Percentiles rank a stretch among this genome's conserved stretches.
These are phyloP conservation scores for Lactarius sp. DNA, from an alignment of 768 basidiomycete genomes.

Conservation along the genomic window DNA sequence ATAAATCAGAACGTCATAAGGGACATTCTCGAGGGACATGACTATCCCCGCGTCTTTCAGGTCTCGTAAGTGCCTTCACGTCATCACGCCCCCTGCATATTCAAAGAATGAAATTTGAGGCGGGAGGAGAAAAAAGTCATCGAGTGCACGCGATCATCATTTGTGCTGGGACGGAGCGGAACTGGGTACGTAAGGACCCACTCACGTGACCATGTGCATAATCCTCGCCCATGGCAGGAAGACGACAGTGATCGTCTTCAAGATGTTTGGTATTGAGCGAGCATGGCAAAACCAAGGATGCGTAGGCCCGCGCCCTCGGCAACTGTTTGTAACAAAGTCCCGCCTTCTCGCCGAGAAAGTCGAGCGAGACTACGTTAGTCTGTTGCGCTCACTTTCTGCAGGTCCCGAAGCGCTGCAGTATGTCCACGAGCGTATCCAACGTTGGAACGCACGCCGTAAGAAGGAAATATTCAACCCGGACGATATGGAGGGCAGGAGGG, in stretches of 20 bases:
- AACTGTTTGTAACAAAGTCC: conserved; percentile 72
- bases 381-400: conserved; percentile 42
- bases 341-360: conserved; percentile 62
- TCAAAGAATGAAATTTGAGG: conserved; percentile 1
- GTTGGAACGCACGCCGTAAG: conserved; percentile 20
- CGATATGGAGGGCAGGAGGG: conserved; percentile 39
- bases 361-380: conserved; percentile 55
- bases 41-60: conserved; percentile 20
- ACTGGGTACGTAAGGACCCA: conserved; percentile 48
- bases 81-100: not conserved
- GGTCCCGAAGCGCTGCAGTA: conserved; percentile 37
- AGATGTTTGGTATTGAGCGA: conserved; percentile 65
- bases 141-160: conserved; percentile 19
- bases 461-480: conserved; percentile 38
- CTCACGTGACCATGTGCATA: not conserved
- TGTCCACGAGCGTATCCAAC: conserved; percentile 32
- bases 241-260: conserved; percentile 74
- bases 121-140: conserved; percentile 20
- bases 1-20: conserved; percentile 4
- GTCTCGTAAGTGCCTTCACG: conserved; percentile 16
- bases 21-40: conserved; percentile 19
- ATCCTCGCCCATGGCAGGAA: conserved; percentile 40
- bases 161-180: conserved; percentile 49
- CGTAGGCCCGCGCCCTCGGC: conserved; percentile 46
- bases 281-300: conserved; percentile 40